phyloP scores from a whole-genome alignment of 1,139 yeast genomes.

The Ogataea hybrid region DNA sequence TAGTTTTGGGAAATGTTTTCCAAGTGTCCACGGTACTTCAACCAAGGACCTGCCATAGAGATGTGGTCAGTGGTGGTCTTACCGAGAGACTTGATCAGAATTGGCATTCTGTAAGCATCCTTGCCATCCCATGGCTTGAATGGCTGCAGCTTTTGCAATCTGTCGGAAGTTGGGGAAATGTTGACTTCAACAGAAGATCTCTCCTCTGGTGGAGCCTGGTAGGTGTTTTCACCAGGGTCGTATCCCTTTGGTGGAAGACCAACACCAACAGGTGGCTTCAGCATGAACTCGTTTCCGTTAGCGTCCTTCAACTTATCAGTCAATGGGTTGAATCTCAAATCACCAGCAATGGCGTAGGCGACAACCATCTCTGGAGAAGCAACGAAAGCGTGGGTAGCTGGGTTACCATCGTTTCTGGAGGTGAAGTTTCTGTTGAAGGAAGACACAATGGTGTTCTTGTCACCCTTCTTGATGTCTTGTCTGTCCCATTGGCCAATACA shows the following conservation, averaged over 20 bases:
- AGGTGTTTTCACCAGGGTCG: slow-evolving; percentile 93
- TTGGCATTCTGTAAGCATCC: slow-evolving; percentile 86
- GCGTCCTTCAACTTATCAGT: slow-evolving; percentile 93
- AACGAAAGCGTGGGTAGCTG: slow-evolving; percentile 96
- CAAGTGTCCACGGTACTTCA: slow-evolving; percentile 99
- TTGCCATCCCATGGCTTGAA: slow-evolving; percentile 96
- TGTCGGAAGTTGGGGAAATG: slow-evolving; percentile 86
- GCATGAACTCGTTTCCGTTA: slow-evolving; percentile 93
- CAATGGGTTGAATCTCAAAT: slow-evolving; percentile 96
- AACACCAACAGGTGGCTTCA: slow-evolving; percentile 85
- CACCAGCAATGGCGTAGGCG: slow-evolving; percentile 96
- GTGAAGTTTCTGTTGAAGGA: slow-evolving; percentile 99
- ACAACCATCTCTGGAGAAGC: slow-evolving; percentile 98
- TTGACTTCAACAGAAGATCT: slow-evolving; percentile 72
- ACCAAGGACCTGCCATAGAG: slow-evolving; percentile 99
- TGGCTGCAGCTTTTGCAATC: slow-evolving; percentile 88
- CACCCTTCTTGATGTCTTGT: slow-evolving; percentile 95
- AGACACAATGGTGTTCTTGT: slow-evolving; percentile 96
- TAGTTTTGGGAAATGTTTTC: slow-evolving; percentile 99
- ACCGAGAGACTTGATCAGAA: slow-evolving; percentile 94
- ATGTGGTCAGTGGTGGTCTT: slow-evolving; percentile 99
- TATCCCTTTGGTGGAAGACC: slow-evolving; percentile 94
- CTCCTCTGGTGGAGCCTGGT: slow-evolving; percentile 96
- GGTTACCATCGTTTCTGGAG: slow-evolving; percentile 98
- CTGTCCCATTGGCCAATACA: slow-evolving; percentile 99